Evolutionary conservation across 2,329 filamentous ascomycete species (phyloP), one percentile per base, ranked within the genome.

Genomic region (Alternaria infectoria): DNA sequence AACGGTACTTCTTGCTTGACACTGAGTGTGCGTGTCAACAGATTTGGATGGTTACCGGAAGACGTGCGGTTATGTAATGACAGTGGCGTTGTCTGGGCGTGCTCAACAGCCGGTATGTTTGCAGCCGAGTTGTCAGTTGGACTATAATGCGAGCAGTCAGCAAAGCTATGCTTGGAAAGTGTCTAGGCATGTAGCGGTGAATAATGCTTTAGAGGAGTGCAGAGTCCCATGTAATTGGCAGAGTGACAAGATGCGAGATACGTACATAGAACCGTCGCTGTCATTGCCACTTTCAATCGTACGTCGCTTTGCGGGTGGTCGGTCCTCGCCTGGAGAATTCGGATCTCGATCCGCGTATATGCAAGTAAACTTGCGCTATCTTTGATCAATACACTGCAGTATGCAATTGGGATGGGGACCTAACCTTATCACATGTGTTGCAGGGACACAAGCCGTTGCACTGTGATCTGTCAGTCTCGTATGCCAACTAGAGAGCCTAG

Each of bases 391-490:
- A 59, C 11, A 25, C 2, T 28, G 21, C 52, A 30, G 17, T 25
- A 55, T 43, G 44, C 23, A 40, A 2, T 40, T 12, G 32, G 28
- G 21, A 12, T 32, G 13, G 40, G 28, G 11, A 21, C 44, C 55
- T 79, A 74, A 86, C 84, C 78, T 87, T 89, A 47, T 81, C 79
- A 77, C 88, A 90, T 23, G 85, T 86, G 62, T 83, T 83, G 76
- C 88, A 90, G 40, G 87, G 87, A 55, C 81, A 82, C 50, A 82
- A 72, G 25, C 87, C 87, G 77, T 89, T 87, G 77, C 87, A 89
- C 87, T 89, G 67, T 52, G 51, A 44, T 30, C 13, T 61, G 63
- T 74, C 66, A 71, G 47, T 36, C 15, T 50, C 25, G 30, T 49
- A 15, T 54, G 40, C 46, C 47, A 43, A 49, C 43, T 45, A 23